phyloP scores from a whole-genome alignment of 805 yeast genomes.

The Metschnikowia lachancei region DNA sequence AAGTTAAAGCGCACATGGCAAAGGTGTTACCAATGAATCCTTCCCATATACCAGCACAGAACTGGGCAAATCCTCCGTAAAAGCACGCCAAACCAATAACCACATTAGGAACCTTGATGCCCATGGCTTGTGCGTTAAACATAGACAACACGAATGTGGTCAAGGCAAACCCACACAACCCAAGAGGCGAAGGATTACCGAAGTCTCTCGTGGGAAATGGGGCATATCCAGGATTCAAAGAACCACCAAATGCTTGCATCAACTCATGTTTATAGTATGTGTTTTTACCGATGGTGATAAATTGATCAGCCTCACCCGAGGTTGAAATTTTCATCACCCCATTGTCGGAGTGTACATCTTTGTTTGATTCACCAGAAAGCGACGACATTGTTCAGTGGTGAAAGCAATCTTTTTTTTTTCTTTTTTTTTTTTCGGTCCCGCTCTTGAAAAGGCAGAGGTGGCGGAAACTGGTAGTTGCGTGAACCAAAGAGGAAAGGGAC shows the following conservation, averaged over 20 bases:
- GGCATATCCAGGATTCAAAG: constrained; percentile 32
- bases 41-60: constrained; percentile 23
- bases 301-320: constrained; percentile 34
- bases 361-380: constrained; percentile 14
- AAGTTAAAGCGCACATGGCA: constrained; percentile 20
- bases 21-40: constrained; percentile 21
- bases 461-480: too few relatives aligned
- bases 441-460: too few relatives aligned
- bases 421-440: too few relatives aligned
- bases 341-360: constrained; percentile 10
- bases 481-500: too few relatives aligned
- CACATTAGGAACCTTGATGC: constrained; percentile 15
- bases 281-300: constrained; percentile 29
- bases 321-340: constrained; percentile 27
- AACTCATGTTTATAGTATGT: constrained; percentile 34
- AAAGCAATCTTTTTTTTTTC: too few relatives aligned
- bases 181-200: constrained; percentile 31
- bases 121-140: constrained; percentile 23
- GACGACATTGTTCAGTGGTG: constrained; percentile 9
- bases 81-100: constrained; percentile 21
- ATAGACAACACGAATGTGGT: constrained; percentile 22
- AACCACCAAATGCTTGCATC: constrained; percentile 39
- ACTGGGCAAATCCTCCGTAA: constrained; percentile 22
- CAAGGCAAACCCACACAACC: constrained; percentile 22
- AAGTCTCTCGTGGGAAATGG: constrained; percentile 51